phyloP scores from a whole-genome alignment of 2,329 filamentous ascomycete species.

The Stagonosporopsis vannaccii region DNA sequence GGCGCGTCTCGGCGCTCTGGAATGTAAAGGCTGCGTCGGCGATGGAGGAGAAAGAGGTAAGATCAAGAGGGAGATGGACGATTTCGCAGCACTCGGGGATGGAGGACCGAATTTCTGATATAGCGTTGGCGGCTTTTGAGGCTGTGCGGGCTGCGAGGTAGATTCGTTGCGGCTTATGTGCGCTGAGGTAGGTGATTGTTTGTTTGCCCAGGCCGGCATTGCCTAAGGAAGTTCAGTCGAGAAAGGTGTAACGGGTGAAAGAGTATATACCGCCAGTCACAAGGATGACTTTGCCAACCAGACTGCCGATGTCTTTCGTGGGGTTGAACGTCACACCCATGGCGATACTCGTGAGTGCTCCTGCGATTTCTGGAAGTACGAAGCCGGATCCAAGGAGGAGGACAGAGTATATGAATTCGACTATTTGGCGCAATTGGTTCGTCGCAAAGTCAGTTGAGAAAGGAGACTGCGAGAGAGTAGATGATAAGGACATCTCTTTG shows the following conservation, averaged over 20 bases:
- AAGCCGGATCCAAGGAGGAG: conserved; percentile 17
- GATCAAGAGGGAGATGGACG: conserved; percentile 52
- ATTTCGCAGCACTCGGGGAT: conserved; percentile 47
- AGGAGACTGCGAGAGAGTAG: neutral
- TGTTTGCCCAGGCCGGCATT: conserved; percentile 58
- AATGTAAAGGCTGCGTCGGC: conserved; percentile 48
- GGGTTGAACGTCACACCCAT: conserved; percentile 39
- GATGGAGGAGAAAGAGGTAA: conserved; percentile 53
- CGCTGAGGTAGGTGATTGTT: conserved; percentile 53
- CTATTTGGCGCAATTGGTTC: neutral
- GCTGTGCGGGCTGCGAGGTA: conserved; percentile 57
- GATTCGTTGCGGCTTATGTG: conserved; percentile 55
- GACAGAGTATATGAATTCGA: conserved; percentile 8
- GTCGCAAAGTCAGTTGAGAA: neutral
- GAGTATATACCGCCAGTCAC: conserved; percentile 44
- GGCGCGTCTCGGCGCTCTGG: conserved; percentile 43
- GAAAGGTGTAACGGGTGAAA: neutral
- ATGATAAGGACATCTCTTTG: neutral
- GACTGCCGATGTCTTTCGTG: conserved; percentile 30
- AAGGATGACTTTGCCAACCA: conserved; percentile 45
- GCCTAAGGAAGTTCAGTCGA: conserved; percentile 32
- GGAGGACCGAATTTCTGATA: conserved; percentile 48
- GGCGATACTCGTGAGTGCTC: conserved; percentile 14
- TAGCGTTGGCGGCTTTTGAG: conserved; percentile 52
- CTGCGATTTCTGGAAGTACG: conserved; percentile 14